Evolutionary conservation across 306 rosid genomes (phyloP).

Genomic region (Dicorynia guianensis): DNA sequence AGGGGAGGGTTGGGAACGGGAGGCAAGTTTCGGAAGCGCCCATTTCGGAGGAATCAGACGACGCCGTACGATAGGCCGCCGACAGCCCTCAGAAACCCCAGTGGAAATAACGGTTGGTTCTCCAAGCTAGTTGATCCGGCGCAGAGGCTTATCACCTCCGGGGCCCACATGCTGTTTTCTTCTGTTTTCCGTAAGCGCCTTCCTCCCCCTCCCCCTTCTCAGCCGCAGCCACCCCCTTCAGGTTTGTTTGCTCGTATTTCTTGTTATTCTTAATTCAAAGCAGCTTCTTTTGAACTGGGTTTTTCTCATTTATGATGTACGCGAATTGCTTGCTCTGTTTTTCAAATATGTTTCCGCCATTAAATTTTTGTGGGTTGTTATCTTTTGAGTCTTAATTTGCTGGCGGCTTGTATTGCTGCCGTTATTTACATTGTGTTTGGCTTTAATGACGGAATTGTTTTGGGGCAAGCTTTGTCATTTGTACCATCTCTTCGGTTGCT

Average conservation of each 20-base stretch:
- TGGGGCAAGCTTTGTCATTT: not conserved
- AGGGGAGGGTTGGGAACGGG: conserved; percentile 65
- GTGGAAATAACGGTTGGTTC: conserved; percentile 67
- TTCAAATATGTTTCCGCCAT: not conserved
- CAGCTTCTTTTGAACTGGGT: not conserved
- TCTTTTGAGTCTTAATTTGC: not conserved
- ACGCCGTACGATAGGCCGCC: conserved; percentile 94
- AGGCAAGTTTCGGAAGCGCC: conserved; percentile 84
- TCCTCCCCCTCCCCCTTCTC: conserved; percentile 60
- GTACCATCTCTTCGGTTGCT: not conserved
- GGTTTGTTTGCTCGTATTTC: conserved; percentile 37
- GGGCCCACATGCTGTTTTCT: conserved; percentile 78
- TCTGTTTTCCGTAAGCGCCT: conserved; percentile 83
- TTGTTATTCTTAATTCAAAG: not conserved
- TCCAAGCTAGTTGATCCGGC: conserved; percentile 94
- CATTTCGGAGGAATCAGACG: conserved; percentile 59
- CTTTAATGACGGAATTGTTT: conserved; percentile 18
- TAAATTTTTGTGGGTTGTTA: not conserved
- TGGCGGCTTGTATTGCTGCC: not conserved
- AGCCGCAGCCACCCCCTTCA: conserved; percentile 34
- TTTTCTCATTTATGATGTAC: not conserved
- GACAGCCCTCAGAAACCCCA: conserved; percentile 59
- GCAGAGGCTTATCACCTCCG: conserved; percentile 66
- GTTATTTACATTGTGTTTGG: conserved; percentile 23
- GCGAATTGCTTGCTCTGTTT: conserved; percentile 6